Evolutionary conservation across 768 basidiomycete genomes (phyloP).

Genomic region (Candolleomyces aberdarensis): DNA sequence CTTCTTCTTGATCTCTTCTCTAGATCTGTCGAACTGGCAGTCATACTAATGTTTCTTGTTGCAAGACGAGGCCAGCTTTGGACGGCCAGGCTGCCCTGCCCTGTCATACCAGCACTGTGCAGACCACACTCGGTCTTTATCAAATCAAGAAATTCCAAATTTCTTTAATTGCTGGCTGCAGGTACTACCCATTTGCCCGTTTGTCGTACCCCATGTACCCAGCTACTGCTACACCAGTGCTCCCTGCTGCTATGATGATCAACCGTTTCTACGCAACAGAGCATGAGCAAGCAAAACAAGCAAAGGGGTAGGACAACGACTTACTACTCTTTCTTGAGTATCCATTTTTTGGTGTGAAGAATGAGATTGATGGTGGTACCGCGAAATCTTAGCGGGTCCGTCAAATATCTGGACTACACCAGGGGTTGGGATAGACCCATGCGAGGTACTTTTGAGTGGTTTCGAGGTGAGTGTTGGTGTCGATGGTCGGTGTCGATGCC

Average conservation of each 20-base stretch:
- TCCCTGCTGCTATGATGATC: neutral
- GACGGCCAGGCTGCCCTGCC: too few relatives aligned
- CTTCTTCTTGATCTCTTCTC: neutral
- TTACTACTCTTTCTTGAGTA: conserved; percentile 16
- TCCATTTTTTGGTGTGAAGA: neutral
- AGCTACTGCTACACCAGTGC: conserved; percentile 9
- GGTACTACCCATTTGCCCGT: neutral
- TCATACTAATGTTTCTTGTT: too few relatives aligned
- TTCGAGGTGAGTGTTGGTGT: too few relatives aligned
- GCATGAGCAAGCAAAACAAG: neutral
- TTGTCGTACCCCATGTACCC: neutral
- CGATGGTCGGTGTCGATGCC: neutral
- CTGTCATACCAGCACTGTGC: too few relatives aligned
- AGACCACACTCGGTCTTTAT: too few relatives aligned
- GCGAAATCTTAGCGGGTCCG: conserved; percentile 39
- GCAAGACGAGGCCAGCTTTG: too few relatives aligned
- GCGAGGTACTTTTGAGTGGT: neutral
- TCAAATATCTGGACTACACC: conserved; percentile 37
- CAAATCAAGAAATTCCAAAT: too few relatives aligned
- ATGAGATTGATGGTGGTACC: conserved; percentile 21
- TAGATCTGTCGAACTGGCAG: too few relatives aligned
- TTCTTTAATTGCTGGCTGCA: too few relatives aligned
- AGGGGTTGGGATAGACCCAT: neutral
- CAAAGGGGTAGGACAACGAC: neutral
- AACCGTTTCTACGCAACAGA: neutral